A percentile compares a stretch with the other conserved stretches of the same genome.
phyloP scores from a whole-genome alignment of 768 basidiomycete species.

The Lactarius psammicola region DNA sequence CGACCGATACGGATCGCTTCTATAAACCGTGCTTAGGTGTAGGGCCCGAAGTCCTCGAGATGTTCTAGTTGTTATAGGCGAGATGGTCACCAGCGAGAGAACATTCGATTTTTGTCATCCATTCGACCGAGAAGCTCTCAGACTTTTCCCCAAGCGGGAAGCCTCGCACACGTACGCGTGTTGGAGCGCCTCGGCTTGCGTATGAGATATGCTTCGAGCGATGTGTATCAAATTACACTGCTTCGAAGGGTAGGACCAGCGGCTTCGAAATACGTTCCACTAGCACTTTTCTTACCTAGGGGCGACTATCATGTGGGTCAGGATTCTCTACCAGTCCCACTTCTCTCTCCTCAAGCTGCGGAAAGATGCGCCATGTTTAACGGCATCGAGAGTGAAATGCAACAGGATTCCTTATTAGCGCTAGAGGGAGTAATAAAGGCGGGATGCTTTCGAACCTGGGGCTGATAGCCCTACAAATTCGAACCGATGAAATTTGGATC shows the following conservation, averaged over 20 bases:
- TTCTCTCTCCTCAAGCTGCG: not conserved
- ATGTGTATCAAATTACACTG: too few species aligned
- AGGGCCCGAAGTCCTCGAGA: not conserved
- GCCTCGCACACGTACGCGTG: too few species aligned
- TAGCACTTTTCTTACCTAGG: not conserved
- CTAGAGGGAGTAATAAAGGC: not conserved
- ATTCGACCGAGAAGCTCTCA: too few species aligned
- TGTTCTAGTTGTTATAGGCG: not conserved
- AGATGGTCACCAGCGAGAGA: too few species aligned
- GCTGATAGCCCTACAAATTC: not conserved
- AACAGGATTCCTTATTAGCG: not conserved
- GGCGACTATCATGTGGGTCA: not conserved
- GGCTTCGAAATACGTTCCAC: not conserved
- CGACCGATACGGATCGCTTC: not conserved
- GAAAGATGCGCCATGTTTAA: not conserved
- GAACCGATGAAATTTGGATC: not conserved
- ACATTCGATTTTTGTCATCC: too few species aligned
- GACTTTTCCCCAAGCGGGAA: too few species aligned
- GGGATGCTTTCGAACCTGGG: not conserved
- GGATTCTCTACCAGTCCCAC: not conserved
- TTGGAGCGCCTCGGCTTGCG: too few species aligned
- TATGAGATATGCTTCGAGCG: too few species aligned
- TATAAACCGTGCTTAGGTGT: not conserved
- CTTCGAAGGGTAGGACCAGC: not conserved
- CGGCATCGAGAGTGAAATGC: not conserved